These are phyloP conservation scores for Botrytis paeoniae DNA, from an alignment of 2,329 filamentous ascomycete genomes.

Conservation along the genomic window DNA sequence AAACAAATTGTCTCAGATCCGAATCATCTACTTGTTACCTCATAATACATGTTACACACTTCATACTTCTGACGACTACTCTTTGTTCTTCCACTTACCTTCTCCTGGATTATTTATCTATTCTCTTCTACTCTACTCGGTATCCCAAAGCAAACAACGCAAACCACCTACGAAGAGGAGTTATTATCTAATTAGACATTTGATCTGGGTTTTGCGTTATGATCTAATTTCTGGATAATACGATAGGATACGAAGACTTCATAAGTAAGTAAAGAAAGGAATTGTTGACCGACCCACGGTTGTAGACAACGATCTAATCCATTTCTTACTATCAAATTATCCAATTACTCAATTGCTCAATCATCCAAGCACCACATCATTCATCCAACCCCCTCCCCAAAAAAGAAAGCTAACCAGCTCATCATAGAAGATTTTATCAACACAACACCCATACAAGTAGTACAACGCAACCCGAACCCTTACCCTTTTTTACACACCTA, in stretches of 20 bases:
- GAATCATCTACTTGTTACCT: not conserved
- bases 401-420: constrained; percentile 2
- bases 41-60: not conserved
- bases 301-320: not conserved
- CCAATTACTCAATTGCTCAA: not conserved
- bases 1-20: not conserved
- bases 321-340: not conserved
- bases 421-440: not conserved
- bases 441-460: not conserved
- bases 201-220: too few relatives aligned
- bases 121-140: not conserved
- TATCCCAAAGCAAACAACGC: not conserved
- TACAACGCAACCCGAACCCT: not conserved
- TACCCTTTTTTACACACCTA: not conserved
- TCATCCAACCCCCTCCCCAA: not conserved
- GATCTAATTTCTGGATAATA: not conserved
- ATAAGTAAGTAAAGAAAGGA: not conserved
- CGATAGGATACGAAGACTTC: not conserved
- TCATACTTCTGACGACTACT: not conserved
- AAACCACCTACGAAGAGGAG: too few relatives aligned
- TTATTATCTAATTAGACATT: too few relatives aligned
- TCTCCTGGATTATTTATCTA: not conserved
- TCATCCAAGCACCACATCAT: not conserved
- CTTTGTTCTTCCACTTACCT: not conserved
- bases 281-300: too few relatives aligned